A percentile compares a stretch with the other conserved stretches of the same genome.
Conservation (phyloP, 805 yeast species). For the Candida rishiriensis region DNA sequence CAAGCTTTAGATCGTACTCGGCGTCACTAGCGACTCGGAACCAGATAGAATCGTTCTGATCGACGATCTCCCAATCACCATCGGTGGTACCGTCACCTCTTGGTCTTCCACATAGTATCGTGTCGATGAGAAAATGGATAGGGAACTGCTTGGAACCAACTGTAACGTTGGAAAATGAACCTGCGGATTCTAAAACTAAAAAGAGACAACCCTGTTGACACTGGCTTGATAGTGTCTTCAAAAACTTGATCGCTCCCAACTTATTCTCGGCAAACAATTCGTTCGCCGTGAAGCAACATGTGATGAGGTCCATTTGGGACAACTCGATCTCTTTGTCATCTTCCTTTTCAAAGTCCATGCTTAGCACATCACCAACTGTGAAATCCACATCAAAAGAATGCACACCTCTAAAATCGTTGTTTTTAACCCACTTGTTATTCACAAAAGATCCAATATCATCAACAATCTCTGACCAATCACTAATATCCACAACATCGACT, state of each 20-base stretch:
- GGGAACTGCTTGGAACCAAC: conserved; percentile 79
- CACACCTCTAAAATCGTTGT: conserved; percentile 19
- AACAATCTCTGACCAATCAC: conserved; percentile 66
- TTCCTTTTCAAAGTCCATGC: conserved; percentile 14
- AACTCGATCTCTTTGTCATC: conserved; percentile 15
- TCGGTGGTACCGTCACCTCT: conserved; percentile 28
- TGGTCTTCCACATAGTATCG: conserved; percentile 54
- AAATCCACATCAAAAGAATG: conserved; percentile 31
- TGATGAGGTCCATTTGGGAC: conserved; percentile 44
- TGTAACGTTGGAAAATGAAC: conserved; percentile 77
- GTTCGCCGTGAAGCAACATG: conserved; percentile 80
- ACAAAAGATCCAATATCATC: conserved; percentile 40
- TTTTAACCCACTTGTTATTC: conserved; percentile 49
- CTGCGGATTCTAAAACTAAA: conserved; percentile 82
- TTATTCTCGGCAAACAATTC: conserved; percentile 73
- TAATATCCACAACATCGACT: conserved; percentile 68
- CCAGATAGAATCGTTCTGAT: conserved; percentile 76
- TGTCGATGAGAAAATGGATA: conserved; percentile 74
- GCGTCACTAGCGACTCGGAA: conserved; percentile 52
- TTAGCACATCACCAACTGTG: conserved; percentile 33
- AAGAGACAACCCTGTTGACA: conserved; percentile 58
- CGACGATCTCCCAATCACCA: conserved; percentile 65
- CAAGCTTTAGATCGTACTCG: conserved; percentile 64
- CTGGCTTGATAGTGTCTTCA: conserved; percentile 45
- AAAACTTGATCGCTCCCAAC: conserved; percentile 52